Evolutionary conservation across 768 basidiomycete species (phyloP), one percentile per base, ranked within the genome.

Genomic region (Crucibulum laeve): DNA sequence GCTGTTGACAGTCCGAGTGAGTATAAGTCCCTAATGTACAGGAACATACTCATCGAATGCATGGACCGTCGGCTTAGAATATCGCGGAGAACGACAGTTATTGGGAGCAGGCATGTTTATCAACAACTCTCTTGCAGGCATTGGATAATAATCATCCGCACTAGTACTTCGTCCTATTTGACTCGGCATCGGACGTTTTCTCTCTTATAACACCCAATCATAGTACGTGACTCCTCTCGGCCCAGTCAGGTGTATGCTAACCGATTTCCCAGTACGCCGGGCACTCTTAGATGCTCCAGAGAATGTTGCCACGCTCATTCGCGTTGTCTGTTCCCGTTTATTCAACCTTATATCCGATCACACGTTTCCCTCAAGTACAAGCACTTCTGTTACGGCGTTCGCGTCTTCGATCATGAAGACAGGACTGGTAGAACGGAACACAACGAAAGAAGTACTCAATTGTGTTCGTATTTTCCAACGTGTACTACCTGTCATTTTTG

Each of bases 391-490:
- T 30, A 65, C 82, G 5, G 78, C 84, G 8, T 79, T 85, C 50
- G 80, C 85, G 3, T 73, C 81, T 1, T 82, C 86, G 0, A 70
- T 90, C 53, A 84, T 89, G 50, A 86, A 82, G 52, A 58, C 70
- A 14, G 69, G 71, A 21, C 61, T 70, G 5, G 48, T 69, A 4
- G 82, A 79, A 47, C 73, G 77, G 49, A 89, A 81, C 53, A 70
- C 91, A 22, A 85, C 87, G 2, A 91, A 85, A 52, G 87, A 97
- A 60, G 90, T 84, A 3, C 71, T 99, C 35, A 98, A 96, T 56
- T 93, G 92, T 57, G 59, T 97, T n/a, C 79, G 95, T 22, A 79
- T 97, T 5, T 76, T 99, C 15, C 85, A 91, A 46, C 79, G 96
- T 38, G 76, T 97, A 15, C 68, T 98, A 13, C 94, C 94, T 2